These are phyloP conservation scores for Phytophthora litchii DNA, from an alignment of 352 stramenopile species.

Conservation along the genomic window DNA sequence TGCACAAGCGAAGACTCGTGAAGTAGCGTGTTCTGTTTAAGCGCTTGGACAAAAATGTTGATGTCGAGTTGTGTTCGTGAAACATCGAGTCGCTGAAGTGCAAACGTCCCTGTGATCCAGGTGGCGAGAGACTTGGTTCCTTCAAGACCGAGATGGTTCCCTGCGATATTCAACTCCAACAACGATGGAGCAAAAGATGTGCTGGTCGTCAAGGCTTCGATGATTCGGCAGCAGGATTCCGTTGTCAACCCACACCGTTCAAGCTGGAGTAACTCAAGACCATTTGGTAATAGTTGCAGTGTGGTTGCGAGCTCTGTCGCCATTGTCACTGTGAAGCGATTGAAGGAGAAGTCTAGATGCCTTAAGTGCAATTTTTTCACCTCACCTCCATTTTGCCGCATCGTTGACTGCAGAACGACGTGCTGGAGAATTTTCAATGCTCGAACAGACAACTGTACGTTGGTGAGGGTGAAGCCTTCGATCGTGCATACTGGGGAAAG, in stretches of 20 bases:
- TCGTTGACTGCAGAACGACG: constrained; percentile 59
- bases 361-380: constrained; percentile 39
- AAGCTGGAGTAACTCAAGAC: constrained; percentile 63
- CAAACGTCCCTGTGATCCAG: constrained; percentile 66
- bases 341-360: constrained; percentile 71
- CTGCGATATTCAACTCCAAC: constrained; percentile 65
- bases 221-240: constrained; percentile 39
- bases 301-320: constrained; percentile 50
- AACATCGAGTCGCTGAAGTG: constrained; percentile 62
- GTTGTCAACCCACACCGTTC: constrained; percentile 53
- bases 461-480: constrained; percentile 50
- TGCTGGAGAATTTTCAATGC: constrained; percentile 58
- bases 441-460: constrained; percentile 46
- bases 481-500: constrained; percentile 43
- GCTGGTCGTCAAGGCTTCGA: constrained; percentile 53
- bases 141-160: constrained; percentile 55
- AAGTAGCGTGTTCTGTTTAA: constrained; percentile 71
- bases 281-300: constrained; percentile 50
- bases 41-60: constrained; percentile 55
- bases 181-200: constrained; percentile 52
- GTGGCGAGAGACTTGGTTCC: constrained; percentile 48
- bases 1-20: constrained; percentile 62
- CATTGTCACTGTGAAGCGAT: constrained; percentile 60
- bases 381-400: constrained; percentile 29
- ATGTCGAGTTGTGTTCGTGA: constrained; percentile 64